Conservation (phyloP, 2,329 filamentous ascomycete species). For the Talaromyces sp. region DNA sequence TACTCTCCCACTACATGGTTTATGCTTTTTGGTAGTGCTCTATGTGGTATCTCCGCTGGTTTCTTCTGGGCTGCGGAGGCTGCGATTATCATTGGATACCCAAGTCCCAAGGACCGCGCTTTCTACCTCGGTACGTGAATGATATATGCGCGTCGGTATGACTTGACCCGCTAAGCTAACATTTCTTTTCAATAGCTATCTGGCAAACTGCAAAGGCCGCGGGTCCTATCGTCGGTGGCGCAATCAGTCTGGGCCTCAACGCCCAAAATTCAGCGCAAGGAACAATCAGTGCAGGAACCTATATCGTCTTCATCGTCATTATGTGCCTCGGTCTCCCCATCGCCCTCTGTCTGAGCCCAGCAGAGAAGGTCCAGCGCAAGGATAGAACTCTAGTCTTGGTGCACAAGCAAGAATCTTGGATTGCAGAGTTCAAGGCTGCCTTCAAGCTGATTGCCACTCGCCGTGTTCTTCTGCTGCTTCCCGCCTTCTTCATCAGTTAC, state of each 20-base stretch:
- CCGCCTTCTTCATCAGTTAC: slow-evolving; percentile 34
- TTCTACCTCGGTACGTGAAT: slow-evolving; percentile 24
- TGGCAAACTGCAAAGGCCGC: slow-evolving; percentile 30
- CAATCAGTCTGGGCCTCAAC: slow-evolving; percentile 27
- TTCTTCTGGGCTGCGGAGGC: slow-evolving; percentile 55
- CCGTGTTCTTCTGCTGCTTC: slow-evolving; percentile 26
- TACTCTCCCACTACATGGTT: slow-evolving; percentile 55
- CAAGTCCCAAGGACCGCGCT: slow-evolving; percentile 25
- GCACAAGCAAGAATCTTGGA: slow-evolving; percentile 24
- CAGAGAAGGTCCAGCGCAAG: slow-evolving; percentile 29
- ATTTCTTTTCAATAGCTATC: slow-evolving; percentile 12
- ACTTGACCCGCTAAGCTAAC: too few relatives aligned
- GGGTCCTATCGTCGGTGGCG: slow-evolving; percentile 26
- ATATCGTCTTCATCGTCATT: slow-evolving; percentile 29
- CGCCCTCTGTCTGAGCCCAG: slow-evolving; percentile 23
- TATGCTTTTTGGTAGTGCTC: slow-evolving; percentile 50
- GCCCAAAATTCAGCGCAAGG: slow-evolving; percentile 18
- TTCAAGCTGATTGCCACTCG: slow-evolving; percentile 22
- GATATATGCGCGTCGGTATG: too few relatives aligned
- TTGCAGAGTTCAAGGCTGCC: slow-evolving; percentile 25
- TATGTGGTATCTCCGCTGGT: slow-evolving; percentile 51
- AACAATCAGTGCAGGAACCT: slow-evolving; percentile 23
- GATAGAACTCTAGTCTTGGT: slow-evolving; percentile 25
- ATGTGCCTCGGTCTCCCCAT: slow-evolving; percentile 29
- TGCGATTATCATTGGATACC: slow-evolving; percentile 51